Base-by-base conservation (phyloP, 1,284 basidiomycete species). In the Thelephora terrestris region DNA sequence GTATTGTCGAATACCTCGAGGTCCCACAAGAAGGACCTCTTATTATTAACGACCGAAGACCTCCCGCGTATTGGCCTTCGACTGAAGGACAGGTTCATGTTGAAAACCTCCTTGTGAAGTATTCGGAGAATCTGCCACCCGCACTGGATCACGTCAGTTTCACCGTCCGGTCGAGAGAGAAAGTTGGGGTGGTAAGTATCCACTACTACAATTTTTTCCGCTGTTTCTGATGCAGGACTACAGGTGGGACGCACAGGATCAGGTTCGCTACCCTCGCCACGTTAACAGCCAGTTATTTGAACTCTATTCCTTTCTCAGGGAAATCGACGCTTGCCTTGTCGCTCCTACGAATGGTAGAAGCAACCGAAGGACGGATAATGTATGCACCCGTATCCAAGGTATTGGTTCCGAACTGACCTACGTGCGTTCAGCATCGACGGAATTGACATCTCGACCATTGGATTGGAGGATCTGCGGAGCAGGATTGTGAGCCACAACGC, bases 21-120 rank as follows among this genome's bases (percentile, higher is more conserved):
- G 73, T 91, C 12, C 77, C 82, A 4, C 84, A 89, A 60, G 90
- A 93, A 64, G 81, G 86, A 1, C 81, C 86, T n/a, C 74, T 82
- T 0, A 64, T 79, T 39, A 70, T 80, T 38, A 69, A 71, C 38
- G 69, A 71, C 38, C 68, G 58, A 50, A 65, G 76, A 46, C 79
- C 81, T 17, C 81, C 87, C 0, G 86, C 87, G 0, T 84, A 82
- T 56, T 90, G 86, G 86, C 86, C 87, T 2, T 83, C 85, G 1
- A 76, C 64, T 47, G 67, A 66, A 40, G 80, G 81, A 34, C 65
- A 71, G 25, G 60, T 84, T 4, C 58, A 68, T 35, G 75, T 88
- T 4, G 71, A 85, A 45, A 69, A 86, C 44, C 66, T 93, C 3
- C 74, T 76, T 14, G 77, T 92, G 49, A 75, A 74, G 60, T 92